Conservation (phyloP, 2,329 filamentous ascomycete species). For the Verticillium dahliae region DNA sequence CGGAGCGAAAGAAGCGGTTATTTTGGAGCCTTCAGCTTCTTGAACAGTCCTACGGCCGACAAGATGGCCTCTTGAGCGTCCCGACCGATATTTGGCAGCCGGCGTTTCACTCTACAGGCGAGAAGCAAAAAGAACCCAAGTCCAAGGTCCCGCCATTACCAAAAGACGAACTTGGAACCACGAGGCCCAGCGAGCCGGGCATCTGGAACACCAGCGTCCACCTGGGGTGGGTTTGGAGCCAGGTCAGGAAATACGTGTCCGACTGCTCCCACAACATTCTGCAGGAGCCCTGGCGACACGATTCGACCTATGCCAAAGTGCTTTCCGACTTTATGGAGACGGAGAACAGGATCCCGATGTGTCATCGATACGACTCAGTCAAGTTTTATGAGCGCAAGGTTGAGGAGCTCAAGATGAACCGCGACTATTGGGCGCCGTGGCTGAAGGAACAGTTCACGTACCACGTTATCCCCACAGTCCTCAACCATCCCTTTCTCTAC, state of each 20-base stretch:
- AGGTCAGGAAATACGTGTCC: slow-evolving; percentile 36
- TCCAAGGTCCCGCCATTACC: slow-evolving; percentile 34
- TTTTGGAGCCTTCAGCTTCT: slow-evolving; percentile 46
- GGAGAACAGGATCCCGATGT: slow-evolving; percentile 40
- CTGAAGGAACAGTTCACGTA: slow-evolving; percentile 47
- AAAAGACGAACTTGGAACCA: slow-evolving; percentile 34
- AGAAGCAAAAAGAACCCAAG: slow-evolving; percentile 17
- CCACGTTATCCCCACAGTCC: slow-evolving; percentile 41
- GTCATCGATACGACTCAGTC: slow-evolving; percentile 44
- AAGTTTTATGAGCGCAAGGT: slow-evolving; percentile 43
- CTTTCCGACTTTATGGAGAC: slow-evolving; percentile 44
- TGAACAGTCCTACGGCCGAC: slow-evolving; percentile 42
- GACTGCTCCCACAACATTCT: slow-evolving; percentile 39
- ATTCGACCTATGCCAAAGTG: slow-evolving; percentile 44
- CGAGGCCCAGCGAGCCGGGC: slow-evolving; percentile 31
- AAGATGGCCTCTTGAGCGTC: slow-evolving; percentile 33
- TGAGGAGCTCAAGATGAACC: slow-evolving; percentile 35
- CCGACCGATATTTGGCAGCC: slow-evolving; percentile 34
- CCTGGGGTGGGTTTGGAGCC: slow-evolving; percentile 45
- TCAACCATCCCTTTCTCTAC: slow-evolving; percentile 48
- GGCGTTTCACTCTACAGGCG: slow-evolving; percentile 17
- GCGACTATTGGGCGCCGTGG: slow-evolving; percentile 45
- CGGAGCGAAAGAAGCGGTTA: slow-evolving; percentile 39
- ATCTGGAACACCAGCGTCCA: slow-evolving; percentile 44
- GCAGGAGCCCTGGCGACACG: slow-evolving; percentile 43